These are phyloP conservation scores for Candida germanica DNA, from an alignment of 805 yeast species.

Conservation along the genomic window DNA sequence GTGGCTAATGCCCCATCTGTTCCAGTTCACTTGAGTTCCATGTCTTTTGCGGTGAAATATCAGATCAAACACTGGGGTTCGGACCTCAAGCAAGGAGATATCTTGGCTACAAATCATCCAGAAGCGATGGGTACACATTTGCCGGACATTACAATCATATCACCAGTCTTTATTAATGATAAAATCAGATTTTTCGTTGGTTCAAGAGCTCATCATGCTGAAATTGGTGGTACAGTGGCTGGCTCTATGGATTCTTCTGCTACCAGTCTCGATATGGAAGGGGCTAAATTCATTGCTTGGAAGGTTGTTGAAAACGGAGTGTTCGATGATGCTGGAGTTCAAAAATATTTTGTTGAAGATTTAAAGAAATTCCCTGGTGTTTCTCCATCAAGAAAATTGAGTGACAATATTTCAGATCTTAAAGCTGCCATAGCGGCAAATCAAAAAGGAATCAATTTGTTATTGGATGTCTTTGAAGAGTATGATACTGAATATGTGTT, in stretches of 20 bases:
- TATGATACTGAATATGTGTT: conserved; percentile 59
- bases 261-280: conserved; percentile 16
- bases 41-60: conserved; percentile 73
- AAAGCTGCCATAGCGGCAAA: conserved; percentile 88
- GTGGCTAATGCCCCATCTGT: conserved; percentile 89
- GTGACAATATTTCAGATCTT: conserved; percentile 44
- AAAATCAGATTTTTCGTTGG: conserved; percentile 16
- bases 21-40: conserved; percentile 84
- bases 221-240: conserved; percentile 21
- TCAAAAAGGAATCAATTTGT: conserved; percentile 70
- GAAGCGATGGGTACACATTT: conserved; percentile 83
- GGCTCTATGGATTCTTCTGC: conserved; percentile 19
- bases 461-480: conserved; percentile 57
- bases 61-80: conserved; percentile 67
- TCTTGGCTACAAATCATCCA: conserved; percentile 76
- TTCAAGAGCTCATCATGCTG: conserved; percentile 24
- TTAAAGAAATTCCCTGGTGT: conserved; percentile 23
- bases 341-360: conserved; percentile 14
- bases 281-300: conserved; percentile 16
- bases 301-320: conserved; percentile 15
- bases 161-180: conserved; percentile 20
- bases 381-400: conserved; percentile 18
- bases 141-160: conserved; percentile 51
- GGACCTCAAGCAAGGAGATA: conserved; percentile 68
- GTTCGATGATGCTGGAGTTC: conserved; percentile 16